phyloP scores from a whole-genome alignment of 2,329 filamentous ascomycete species.

The Metarhizium sp. region DNA sequence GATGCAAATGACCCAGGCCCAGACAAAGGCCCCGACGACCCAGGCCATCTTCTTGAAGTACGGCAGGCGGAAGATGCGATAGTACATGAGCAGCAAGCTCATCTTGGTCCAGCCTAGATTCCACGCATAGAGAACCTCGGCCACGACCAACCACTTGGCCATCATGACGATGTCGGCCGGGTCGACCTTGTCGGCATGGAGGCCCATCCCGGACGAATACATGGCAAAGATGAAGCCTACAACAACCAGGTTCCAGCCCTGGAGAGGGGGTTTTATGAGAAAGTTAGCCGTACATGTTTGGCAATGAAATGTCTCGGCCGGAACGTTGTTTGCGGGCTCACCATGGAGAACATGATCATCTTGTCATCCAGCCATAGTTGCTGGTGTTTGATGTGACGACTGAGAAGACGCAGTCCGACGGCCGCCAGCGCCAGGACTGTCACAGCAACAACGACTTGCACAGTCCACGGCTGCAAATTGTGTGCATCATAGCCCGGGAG shows the following conservation, averaged over 20 bases:
- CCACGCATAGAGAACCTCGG: slow-evolving; percentile 37
- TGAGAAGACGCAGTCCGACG: slow-evolving; percentile 29
- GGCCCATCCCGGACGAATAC: slow-evolving; percentile 35
- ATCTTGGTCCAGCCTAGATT: slow-evolving; percentile 41
- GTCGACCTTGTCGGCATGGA: slow-evolving; percentile 32
- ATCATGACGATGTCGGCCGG: slow-evolving; percentile 29
- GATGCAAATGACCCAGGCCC: slow-evolving; percentile 37
- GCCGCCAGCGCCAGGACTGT: slow-evolving; percentile 29
- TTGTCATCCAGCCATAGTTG: slow-evolving; percentile 39
- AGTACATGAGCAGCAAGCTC: slow-evolving; percentile 41
- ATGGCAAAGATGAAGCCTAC: slow-evolving; percentile 40
- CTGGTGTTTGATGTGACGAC: slow-evolving; percentile 30
- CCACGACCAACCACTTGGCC: slow-evolving; percentile 37
- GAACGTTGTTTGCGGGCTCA: slow-evolving; percentile 13
- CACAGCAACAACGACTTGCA: slow-evolving; percentile 27
- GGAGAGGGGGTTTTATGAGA: neutral
- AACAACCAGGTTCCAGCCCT: slow-evolving; percentile 32
- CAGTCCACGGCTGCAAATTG: slow-evolving; percentile 31
- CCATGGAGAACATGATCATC: slow-evolving; percentile 38
- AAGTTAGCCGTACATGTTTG: neutral
- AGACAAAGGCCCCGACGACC: slow-evolving; percentile 30
- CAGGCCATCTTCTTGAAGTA: slow-evolving; percentile 33
- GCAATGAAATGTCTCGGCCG: neutral
- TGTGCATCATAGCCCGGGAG: slow-evolving; percentile 16
- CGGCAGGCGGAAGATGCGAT: slow-evolving; percentile 37